These are phyloP conservation scores for Linnemannia zychae DNA, from an alignment of 192 early-diverging fungal genomes.

Conservation along the genomic window DNA sequence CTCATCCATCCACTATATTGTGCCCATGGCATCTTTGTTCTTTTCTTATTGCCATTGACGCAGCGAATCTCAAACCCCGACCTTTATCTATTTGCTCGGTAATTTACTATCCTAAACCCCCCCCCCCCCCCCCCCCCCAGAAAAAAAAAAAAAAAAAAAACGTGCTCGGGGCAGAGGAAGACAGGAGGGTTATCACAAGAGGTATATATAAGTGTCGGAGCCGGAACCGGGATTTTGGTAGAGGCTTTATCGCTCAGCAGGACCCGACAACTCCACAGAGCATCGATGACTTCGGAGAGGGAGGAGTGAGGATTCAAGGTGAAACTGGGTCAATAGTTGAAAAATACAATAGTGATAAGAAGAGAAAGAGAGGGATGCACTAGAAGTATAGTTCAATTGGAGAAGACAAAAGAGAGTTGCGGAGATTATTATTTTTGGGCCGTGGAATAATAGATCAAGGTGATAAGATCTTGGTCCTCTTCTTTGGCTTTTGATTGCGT, in stretches of 20 bases:
- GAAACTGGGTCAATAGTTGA: background rate
- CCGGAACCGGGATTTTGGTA: background rate
- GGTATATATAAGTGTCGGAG: background rate
- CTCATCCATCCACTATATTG: background rate
- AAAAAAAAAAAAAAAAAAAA: too few species aligned
- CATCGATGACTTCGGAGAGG: background rate
- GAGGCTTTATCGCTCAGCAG: background rate
- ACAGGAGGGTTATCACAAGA: background rate
- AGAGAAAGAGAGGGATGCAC: background rate
- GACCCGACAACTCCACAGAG: background rate
- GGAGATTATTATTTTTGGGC: slow-evolving; percentile 39
- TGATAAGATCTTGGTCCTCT: slow-evolving; percentile 40
- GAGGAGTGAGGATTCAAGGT: background rate
- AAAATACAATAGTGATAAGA: background rate
- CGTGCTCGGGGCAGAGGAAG: slow-evolving; percentile 1
- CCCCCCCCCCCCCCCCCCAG: too few species aligned
- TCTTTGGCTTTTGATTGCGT: slow-evolving; percentile 1
- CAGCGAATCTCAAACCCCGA: background rate
- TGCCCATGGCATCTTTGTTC: background rate
- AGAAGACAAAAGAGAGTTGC: slow-evolving; percentile 22
- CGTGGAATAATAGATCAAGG: slow-evolving; percentile 2
- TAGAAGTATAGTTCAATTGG: slow-evolving; percentile 25
- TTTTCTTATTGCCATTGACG: too few species aligned
- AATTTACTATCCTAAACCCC: background rate
- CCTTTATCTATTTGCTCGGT: slow-evolving; percentile 2